Conservation (phyloP, 2,329 filamentous ascomycete genomes). For the Penicillium corylophilum region DNA sequence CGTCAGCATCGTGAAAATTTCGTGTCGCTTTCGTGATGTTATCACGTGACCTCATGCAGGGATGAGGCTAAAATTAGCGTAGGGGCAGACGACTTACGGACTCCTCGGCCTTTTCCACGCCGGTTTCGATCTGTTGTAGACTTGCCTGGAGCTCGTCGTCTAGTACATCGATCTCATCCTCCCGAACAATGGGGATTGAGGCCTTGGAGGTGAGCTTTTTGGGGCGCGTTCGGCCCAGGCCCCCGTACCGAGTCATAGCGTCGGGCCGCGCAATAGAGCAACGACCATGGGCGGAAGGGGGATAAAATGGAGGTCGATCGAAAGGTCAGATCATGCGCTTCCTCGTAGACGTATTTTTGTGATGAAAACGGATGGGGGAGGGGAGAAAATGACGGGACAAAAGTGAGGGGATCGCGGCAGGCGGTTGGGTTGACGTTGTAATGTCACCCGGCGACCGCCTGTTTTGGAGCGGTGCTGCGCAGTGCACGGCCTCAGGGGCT, state of each 20-base stretch:
- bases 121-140: slow-evolving; percentile 83
- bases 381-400: slow-evolving; percentile 33
- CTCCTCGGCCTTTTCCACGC: slow-evolving; percentile 96
- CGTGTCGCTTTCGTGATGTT: slow-evolving; percentile 30
- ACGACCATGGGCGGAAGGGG: slow-evolving; percentile 50
- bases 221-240: slow-evolving; percentile 50
- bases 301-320: slow-evolving; percentile 63
- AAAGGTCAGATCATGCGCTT: slow-evolving; percentile 60
- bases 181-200: slow-evolving; percentile 79
- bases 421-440: slow-evolving; percentile 47
- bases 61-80: slow-evolving; percentile 32
- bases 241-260: slow-evolving; percentile 48
- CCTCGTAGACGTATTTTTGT: slow-evolving; percentile 52
- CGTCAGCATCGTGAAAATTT: slow-evolving; percentile 34
- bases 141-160: slow-evolving; percentile 83
- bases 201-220: slow-evolving; percentile 88
- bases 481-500: slow-evolving; percentile 43
- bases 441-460: slow-evolving; percentile 41
- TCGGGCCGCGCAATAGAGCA: slow-evolving; percentile 38
- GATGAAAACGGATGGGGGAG: slow-evolving; percentile 55
- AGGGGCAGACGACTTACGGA: slow-evolving; percentile 68
- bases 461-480: slow-evolving; percentile 35
- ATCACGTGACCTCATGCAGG: slow-evolving; percentile 42
- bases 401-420: slow-evolving; percentile 19
- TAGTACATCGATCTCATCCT: slow-evolving; percentile 85